Base-by-base conservation (phyloP, 768 basidiomycete genomes). In the Kwoniella dendrophila region DNA sequence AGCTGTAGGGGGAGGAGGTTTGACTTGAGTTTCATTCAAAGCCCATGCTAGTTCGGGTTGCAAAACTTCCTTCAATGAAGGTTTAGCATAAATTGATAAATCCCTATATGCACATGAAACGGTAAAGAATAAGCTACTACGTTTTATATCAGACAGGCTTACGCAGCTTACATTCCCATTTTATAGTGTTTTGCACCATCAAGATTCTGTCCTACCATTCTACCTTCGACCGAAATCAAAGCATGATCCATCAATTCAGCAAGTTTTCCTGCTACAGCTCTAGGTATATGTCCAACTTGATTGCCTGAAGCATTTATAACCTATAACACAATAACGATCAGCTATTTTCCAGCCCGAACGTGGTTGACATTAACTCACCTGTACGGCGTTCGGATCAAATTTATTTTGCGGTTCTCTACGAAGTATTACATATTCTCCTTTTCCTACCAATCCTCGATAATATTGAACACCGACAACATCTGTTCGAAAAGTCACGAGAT, bases 391-490 rank as follows among this genome's bases (percentile, higher is more conserved):
- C 44, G 63, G 14, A 41, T 72, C 69, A 48, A 69, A 71, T 34
- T 56, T 56, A 40, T 76, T 73, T 4, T 56, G 29, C 0, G 70
- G 67, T 36, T 74, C 54, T 14, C 70, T 61, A n/a, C 62, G 57
- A 4, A 74, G 69, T 68, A 70, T 70, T 16, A 76, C 75, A 55
- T 91, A 85, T 74, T 94, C 90, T 22, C 88, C 90, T 1, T 84
- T 77, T 16, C 87, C 90, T 36, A 92, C 92, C 56, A 93, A 70
- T 30, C 90, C 92, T 86, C 58, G 50, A 72, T 93, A 93, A 71
- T 93, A 91, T 72, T 90, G 90, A 14, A 93, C 81, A 0, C 92
- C 92, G 0, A 93, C 92, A 10, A 91, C 85, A 48, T 84, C 86
- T 0, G 87, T 84, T 2, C 76, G 75, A 71, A 86, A 52, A 14